Conservation (phyloP, 2,329 filamentous ascomycete genomes). For the Colletotrichum cereale region DNA sequence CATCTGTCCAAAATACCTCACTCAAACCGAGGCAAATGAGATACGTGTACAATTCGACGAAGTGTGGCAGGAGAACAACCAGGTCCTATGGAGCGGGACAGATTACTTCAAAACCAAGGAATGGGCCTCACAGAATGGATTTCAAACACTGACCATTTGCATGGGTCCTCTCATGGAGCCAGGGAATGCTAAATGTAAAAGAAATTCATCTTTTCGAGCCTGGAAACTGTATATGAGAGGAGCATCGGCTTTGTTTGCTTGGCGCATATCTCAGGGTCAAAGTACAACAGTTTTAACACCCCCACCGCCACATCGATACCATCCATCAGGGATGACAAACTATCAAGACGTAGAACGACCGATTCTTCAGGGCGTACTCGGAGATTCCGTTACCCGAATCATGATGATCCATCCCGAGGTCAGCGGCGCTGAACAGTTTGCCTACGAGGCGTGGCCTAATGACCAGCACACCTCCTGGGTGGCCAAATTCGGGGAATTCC, state of each 20-base stretch:
- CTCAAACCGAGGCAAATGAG: neutral
- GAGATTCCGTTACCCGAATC: neutral
- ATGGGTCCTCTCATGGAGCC: neutral
- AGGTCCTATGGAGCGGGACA: neutral
- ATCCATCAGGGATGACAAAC: neutral
- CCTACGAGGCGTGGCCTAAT: neutral
- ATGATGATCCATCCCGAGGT: neutral
- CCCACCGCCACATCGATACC: neutral
- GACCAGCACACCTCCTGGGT: neutral
- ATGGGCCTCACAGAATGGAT: neutral
- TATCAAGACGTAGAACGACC: neutral
- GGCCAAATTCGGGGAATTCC: neutral
- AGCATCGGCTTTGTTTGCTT: neutral
- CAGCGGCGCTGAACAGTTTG: neutral
- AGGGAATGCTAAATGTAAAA: neutral
- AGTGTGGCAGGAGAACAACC: neutral
- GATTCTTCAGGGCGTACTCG: neutral
- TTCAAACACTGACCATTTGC: conserved; percentile 1
- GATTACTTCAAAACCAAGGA: neutral
- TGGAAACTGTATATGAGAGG: neutral
- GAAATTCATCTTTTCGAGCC: neutral
- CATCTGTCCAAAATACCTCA: neutral
- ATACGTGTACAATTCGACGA: neutral
- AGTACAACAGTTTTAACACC: neutral
- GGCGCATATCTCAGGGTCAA: neutral